phyloP scores from a whole-genome alignment of 352 stramenopile genomes.

The Phytophthora vignae region DNA sequence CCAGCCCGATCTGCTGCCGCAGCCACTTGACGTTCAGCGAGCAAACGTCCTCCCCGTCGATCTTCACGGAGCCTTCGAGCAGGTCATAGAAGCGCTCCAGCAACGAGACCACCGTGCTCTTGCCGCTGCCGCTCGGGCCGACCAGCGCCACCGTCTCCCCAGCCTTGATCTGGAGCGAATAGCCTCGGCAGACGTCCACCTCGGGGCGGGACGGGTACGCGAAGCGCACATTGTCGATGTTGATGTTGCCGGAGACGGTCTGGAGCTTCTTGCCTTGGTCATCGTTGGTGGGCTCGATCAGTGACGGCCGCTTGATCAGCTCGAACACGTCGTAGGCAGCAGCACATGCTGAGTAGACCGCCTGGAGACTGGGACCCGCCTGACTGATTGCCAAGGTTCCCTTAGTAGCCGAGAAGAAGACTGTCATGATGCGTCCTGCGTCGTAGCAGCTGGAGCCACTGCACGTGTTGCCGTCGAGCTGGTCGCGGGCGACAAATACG shows the following conservation, averaged over 20 bases:
- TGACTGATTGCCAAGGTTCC: slow-evolving; percentile 40
- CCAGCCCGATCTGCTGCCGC: slow-evolving; percentile 83
- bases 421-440: slow-evolving; percentile 49
- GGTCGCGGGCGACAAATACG: slow-evolving; percentile 32
- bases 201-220: slow-evolving; percentile 60
- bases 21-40: slow-evolving; percentile 73
- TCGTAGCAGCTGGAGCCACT: slow-evolving; percentile 44
- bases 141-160: slow-evolving; percentile 70
- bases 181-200: slow-evolving; percentile 42
- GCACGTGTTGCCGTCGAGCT: slow-evolving; percentile 39
- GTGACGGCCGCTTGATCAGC: slow-evolving; percentile 54
- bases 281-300: slow-evolving; percentile 50
- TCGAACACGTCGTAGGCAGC: slow-evolving; percentile 61
- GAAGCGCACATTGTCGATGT: slow-evolving; percentile 84
- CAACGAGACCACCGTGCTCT: slow-evolving; percentile 65
- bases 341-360: slow-evolving; percentile 40
- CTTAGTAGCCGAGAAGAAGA: slow-evolving; percentile 58
- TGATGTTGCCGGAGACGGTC: slow-evolving; percentile 62
- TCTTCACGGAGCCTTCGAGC: slow-evolving; percentile 38
- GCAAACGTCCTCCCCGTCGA: slow-evolving; percentile 68
- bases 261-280: slow-evolving; percentile 31
- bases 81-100: slow-evolving; percentile 74
- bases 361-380: slow-evolving; percentile 50
- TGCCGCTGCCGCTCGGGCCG: slow-evolving; percentile 62
- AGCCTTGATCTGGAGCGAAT: slow-evolving; percentile 48